A percentile compares a stretch with the other conserved stretches of the same genome.
Conservation (phyloP, 176 grass and related monocot species). For the Juncus inflexus region DNA sequence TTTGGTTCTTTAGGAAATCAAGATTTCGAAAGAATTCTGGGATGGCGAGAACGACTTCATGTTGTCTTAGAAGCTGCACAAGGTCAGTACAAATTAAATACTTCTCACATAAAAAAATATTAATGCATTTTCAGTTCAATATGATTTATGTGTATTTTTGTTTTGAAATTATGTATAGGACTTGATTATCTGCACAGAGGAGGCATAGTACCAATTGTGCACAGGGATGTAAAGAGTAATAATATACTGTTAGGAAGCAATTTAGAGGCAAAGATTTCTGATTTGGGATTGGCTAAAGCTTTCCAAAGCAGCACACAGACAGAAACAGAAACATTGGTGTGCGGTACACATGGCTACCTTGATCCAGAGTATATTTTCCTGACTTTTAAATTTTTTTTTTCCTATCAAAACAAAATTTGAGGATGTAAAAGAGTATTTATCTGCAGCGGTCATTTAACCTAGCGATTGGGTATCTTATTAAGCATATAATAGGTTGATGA, state of each 20-base stretch:
- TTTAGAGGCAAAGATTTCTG: slow-evolving; percentile 33
- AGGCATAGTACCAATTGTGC: too few relatives aligned
- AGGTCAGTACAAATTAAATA: slow-evolving; percentile 12
- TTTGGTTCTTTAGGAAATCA: too few relatives aligned
- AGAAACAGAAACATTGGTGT: slow-evolving; percentile 13
- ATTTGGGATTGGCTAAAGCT: slow-evolving; percentile 53
- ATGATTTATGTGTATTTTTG: slow-evolving; percentile 14
- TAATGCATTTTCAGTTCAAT: not conserved
- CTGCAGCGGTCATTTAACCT: too few relatives aligned
- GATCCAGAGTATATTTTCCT: slow-evolving; percentile 43
- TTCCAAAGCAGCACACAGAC: slow-evolving; percentile 4
- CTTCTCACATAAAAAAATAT: not conserved
- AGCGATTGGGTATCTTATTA: too few relatives aligned
- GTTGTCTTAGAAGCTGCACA: slow-evolving; percentile 6
- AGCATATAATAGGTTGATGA: too few relatives aligned
- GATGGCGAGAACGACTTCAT: slow-evolving; percentile 29
- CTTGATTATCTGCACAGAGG: too few relatives aligned
- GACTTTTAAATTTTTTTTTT: too few relatives aligned
- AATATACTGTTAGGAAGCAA: too few relatives aligned
- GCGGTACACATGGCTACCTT: slow-evolving; percentile 38
- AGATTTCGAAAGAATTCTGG: not conserved
- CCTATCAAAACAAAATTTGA: not conserved
- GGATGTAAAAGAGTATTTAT: too few relatives aligned
- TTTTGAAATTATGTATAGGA: slow-evolving; percentile 29
- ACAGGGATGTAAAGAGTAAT: too few relatives aligned